phyloP scores from a whole-genome alignment of 305 asterid genomes.

The Fraxinus paxiana region DNA sequence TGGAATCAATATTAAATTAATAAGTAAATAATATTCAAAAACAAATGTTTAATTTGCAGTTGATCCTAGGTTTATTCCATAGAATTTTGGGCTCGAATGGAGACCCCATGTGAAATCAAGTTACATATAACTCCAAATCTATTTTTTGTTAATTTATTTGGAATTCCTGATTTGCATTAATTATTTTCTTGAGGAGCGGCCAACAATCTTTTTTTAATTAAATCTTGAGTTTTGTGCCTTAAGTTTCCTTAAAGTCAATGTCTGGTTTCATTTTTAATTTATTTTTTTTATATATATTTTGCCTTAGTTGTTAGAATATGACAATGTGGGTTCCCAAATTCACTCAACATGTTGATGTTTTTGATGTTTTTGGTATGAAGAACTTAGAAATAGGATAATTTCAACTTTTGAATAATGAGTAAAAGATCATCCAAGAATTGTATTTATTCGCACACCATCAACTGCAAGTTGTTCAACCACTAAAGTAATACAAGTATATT shows the following conservation, averaged over 20 bases:
- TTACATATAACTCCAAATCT: neutral
- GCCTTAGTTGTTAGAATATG: neutral
- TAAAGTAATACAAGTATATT: neutral
- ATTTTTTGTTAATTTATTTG: no score
- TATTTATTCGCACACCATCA: neutral
- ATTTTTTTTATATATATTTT: no score
- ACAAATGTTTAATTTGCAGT: neutral
- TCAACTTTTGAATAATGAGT: neutral
- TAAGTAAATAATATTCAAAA: no score
- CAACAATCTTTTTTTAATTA: neutral
- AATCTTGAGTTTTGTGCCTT: neutral
- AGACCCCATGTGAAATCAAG: neutral
- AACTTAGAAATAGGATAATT: neutral
- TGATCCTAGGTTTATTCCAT: neutral
- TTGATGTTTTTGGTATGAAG: neutral
- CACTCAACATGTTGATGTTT: neutral
- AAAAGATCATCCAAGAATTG: neutral
- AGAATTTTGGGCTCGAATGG: neutral
- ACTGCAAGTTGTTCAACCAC: neutral
- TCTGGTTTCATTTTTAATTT: neutral
- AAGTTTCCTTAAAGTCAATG: neutral
- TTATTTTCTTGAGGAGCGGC: neutral
- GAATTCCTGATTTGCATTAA: neutral
- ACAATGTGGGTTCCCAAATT: neutral
- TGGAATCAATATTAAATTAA: no score